These are phyloP conservation scores for Rhododendron ovatum DNA, from an alignment of 148 eudicot species.

Conservation along the genomic window DNA sequence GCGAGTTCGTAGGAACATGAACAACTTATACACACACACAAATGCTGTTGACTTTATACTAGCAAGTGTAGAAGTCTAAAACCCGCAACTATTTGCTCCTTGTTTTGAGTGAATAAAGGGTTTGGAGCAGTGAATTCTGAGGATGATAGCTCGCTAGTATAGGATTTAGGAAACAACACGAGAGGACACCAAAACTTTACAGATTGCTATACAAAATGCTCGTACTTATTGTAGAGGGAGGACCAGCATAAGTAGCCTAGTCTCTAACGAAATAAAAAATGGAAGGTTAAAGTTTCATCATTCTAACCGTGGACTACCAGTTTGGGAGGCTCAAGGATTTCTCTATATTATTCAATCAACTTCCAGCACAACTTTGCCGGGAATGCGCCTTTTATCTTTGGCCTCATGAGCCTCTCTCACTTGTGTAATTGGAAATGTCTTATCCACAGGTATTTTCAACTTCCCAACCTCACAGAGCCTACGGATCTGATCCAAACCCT, in stretches of 20 bases:
- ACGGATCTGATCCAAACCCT: conserved; percentile 78
- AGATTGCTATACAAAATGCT: conserved; percentile 7
- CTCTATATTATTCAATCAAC: conserved; percentile 37
- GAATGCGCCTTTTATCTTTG: conserved; percentile 63
- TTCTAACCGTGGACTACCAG: not conserved
- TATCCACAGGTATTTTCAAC: conserved; percentile 80
- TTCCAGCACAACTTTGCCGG: conserved; percentile 91
- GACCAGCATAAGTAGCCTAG: not conserved
- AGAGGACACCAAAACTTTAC: not conserved
- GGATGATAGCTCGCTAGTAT: not conserved
- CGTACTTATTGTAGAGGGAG: not conserved
- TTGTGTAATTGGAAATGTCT: conserved; percentile 68
- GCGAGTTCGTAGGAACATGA: not conserved
- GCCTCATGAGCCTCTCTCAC: conserved; percentile 92
- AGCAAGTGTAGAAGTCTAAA: not conserved
- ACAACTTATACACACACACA: not conserved
- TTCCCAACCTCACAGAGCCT: conserved; percentile 68
- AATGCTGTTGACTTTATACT: not conserved
- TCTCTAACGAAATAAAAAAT: not conserved
- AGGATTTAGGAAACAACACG: not conserved
- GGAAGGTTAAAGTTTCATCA: not conserved
- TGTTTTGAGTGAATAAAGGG: not conserved
- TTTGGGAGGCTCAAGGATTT: not conserved
- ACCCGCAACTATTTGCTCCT: not conserved
- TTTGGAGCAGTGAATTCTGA: not conserved